Percentiles rank a stretch among this genome's conserved stretches.
phyloP scores from a whole-genome alignment of 2,329 filamentous ascomycete genomes.

The Calonectria pseudoreteaudii region DNA sequence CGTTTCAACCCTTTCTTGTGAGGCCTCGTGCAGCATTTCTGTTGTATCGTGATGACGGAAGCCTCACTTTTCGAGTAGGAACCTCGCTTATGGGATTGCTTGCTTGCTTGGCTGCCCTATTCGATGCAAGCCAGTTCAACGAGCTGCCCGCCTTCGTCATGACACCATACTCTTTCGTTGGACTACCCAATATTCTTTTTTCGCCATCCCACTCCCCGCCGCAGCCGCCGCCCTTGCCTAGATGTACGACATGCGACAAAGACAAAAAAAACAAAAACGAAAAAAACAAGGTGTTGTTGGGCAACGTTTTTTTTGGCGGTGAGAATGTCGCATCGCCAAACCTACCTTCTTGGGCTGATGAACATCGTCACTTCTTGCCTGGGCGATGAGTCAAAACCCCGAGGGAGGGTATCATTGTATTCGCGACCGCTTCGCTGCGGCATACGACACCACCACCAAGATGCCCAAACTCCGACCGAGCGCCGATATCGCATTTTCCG shows the following conservation, averaged over 20 bases:
- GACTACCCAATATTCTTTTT: not conserved
- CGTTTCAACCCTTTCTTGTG: not conserved
- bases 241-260: not conserved
- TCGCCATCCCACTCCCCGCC: not conserved
- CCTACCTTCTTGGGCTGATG: not conserved
- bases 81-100: not conserved
- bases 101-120: too few relatives aligned
- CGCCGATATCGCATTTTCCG: not conserved
- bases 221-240: not conserved
- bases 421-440: conserved; percentile 4
- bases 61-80: conserved; percentile 1
- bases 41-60: not conserved
- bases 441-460: not conserved
- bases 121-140: not conserved
- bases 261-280: too few relatives aligned
- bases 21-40: not conserved
- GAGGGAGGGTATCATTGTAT: conserved; percentile 8
- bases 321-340: conserved; percentile 10
- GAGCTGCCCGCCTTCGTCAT: not conserved
- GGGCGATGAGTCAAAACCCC: conserved; percentile 1
- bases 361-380: not conserved
- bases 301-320: not conserved
- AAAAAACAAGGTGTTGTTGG: not conserved
- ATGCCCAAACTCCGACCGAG: not conserved
- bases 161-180: not conserved